phyloP scores from a whole-genome alignment of 495 filamentous ascomycete genomes.

The Delitschia confertaspora region DNA sequence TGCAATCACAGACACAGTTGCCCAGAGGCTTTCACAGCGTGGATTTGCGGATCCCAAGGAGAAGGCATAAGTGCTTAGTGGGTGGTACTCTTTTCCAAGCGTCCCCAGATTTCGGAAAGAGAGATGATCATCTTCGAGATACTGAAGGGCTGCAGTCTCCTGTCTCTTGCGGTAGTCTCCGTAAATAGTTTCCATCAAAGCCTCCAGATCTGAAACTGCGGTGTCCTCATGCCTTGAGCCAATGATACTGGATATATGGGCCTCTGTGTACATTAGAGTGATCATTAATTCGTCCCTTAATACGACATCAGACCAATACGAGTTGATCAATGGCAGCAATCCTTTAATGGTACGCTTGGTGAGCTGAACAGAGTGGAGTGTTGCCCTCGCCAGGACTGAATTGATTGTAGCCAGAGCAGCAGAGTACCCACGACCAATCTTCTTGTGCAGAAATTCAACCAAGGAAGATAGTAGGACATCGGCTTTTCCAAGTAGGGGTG shows the following conservation, averaged over 20 bases:
- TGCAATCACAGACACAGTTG: conserved; percentile 17
- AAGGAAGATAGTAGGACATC: conserved; percentile 50
- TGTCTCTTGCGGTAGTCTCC: conserved; percentile 63
- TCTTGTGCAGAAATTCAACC: conserved; percentile 54
- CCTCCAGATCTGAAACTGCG: conserved; percentile 29
- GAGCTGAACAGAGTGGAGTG: conserved; percentile 59
- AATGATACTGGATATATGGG: conserved; percentile 46
- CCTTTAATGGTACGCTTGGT: conserved; percentile 47
- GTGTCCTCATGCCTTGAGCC: conserved; percentile 21
- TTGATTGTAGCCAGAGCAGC: conserved; percentile 69
- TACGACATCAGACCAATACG: conserved; percentile 64
- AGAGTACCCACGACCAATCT: conserved; percentile 52
- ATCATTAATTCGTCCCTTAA: conserved; percentile 65
- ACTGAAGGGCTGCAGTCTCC: conserved; percentile 62
- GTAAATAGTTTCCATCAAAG: conserved; percentile 42
- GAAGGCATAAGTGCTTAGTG: conserved; percentile 20
- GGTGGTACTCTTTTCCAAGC: conserved; percentile 4
- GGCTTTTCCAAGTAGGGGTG: conserved; percentile 54
- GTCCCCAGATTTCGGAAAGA: conserved; percentile 18
- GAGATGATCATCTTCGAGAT: conserved; percentile 50
- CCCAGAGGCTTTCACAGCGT: conserved; percentile 22
- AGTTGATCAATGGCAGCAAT: conserved; percentile 60
- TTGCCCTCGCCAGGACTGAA: conserved; percentile 51
- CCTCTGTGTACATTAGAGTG: conserved; percentile 57
- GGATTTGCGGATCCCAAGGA: conserved; percentile 10